Evolutionary conservation across 2,329 filamentous ascomycete species (phyloP).

Genomic region (Ceratocystis huliohia): DNA sequence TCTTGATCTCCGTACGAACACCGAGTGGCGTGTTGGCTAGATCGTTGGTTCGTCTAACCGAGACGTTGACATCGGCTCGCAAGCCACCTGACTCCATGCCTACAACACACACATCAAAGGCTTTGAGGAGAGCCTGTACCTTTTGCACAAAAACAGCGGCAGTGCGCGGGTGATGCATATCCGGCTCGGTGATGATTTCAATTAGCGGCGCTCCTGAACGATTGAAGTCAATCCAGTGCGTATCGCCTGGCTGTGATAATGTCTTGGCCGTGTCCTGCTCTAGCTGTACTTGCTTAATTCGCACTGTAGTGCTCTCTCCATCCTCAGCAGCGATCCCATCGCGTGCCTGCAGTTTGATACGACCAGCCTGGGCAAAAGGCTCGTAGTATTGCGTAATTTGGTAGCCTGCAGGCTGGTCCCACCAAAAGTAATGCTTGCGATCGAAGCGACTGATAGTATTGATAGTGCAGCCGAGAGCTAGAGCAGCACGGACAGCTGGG

Average conservation of each 20-base stretch:
- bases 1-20: constrained; percentile 93
- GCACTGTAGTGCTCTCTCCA: constrained; percentile 55
- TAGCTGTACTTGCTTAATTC: constrained; percentile 89
- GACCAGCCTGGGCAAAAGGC: constrained; percentile 56
- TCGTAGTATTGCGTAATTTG: constrained; percentile 96
- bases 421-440: constrained; percentile 97
- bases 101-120: constrained; percentile 72
- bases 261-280: constrained; percentile 98
- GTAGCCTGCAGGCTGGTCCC: constrained; percentile 92
- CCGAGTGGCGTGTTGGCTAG: constrained; percentile 42
- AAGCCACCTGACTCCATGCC: constrained; percentile 91
- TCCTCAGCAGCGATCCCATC: constrained; percentile 71
- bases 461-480: constrained; percentile 70
- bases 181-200: constrained; percentile 85
- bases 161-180: constrained; percentile 75
- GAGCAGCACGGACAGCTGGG: constrained; percentile 77
- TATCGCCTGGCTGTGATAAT: constrained; percentile 57
- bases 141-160: constrained; percentile 84
- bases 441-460: constrained; percentile 74
- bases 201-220: constrained; percentile 81
- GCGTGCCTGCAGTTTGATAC: constrained; percentile 54
- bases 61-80: constrained; percentile 91
- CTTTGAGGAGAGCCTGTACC: constrained; percentile 65
- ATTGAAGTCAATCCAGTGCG: constrained; percentile 83
- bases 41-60: constrained; percentile 48